A percentile compares a stretch with the other conserved stretches of the same genome.
These are phyloP conservation scores for Wickerhamiella kazuoi DNA, from an alignment of 805 yeast genomes.

Conservation along the genomic window DNA sequence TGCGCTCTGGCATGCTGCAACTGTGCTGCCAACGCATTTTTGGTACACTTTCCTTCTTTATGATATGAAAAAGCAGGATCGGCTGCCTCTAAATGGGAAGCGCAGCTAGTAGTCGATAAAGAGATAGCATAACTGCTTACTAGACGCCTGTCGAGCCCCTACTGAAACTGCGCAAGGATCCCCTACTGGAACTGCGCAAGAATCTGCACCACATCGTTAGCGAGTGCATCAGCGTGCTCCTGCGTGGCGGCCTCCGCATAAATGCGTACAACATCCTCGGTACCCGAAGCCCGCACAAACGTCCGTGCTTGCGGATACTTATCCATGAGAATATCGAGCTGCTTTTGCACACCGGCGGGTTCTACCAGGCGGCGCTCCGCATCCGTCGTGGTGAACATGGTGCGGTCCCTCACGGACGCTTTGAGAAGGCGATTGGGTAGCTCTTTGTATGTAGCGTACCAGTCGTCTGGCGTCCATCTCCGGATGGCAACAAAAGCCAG, in stretches of 20 bases:
- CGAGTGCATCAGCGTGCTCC: constrained; percentile 31
- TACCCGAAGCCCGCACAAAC: constrained; percentile 93
- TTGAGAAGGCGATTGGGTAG: constrained; percentile 74
- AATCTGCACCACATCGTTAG: constrained; percentile 17
- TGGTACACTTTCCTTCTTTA: constrained; percentile 40
- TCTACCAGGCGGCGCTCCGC: constrained; percentile 70
- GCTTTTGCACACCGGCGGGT: constrained; percentile 60
- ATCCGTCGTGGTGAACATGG: constrained; percentile 62
- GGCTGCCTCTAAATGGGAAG: constrained; percentile 1
- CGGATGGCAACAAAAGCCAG: constrained; percentile 43
- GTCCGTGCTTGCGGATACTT: constrained; percentile 51
- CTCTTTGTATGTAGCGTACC: constrained; percentile 68
- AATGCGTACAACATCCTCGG: constrained; percentile 92
- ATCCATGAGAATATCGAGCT: constrained; percentile 48
- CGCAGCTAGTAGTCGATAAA: background rate
- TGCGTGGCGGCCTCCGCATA: constrained; percentile 69
- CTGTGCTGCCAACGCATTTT: constrained; percentile 61
- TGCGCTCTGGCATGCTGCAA: constrained; percentile 81
- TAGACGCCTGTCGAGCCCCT: too few relatives aligned
- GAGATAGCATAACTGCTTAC: too few relatives aligned
- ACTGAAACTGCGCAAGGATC: too few relatives aligned
- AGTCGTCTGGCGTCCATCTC: constrained; percentile 40
- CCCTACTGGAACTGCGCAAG: constrained; percentile 8
- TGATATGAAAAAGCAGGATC: constrained; percentile 15
- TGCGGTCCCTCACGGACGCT: constrained; percentile 69